These are phyloP conservation scores for Elongisporangium prolatum DNA, from an alignment of 352 stramenopile genomes.

Conservation along the genomic window DNA sequence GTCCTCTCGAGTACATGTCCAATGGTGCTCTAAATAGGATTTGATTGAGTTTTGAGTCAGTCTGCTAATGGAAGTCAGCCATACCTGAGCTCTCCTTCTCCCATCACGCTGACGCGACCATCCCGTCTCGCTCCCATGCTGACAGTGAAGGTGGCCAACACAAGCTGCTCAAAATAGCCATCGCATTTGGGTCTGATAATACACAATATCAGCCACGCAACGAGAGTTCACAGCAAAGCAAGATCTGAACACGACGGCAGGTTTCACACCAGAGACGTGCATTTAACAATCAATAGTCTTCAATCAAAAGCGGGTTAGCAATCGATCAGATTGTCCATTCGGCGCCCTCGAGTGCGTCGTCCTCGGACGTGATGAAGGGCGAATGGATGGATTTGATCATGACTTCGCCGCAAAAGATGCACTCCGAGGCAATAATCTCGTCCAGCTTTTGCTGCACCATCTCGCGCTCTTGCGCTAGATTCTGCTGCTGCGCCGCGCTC, in stretches of 20 bases:
- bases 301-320: background rate
- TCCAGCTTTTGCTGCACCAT: conserved; percentile 92
- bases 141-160: background rate
- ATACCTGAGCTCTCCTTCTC: background rate
- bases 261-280: background rate
- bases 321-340: conserved; percentile 78
- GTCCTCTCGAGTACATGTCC: background rate
- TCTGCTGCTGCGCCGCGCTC: conserved; percentile 69
- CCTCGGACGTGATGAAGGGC: conserved; percentile 88
- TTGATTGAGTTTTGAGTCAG: too few relatives aligned
- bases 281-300: background rate
- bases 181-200: background rate
- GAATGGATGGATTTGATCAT: conserved; percentile 95
- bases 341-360: conserved; percentile 71
- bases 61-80: background rate
- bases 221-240: background rate
- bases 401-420: conserved; percentile 92
- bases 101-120: background rate
- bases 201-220: too few relatives aligned
- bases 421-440: conserved; percentile 93
- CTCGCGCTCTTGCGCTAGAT: conserved; percentile 78
- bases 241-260: background rate
- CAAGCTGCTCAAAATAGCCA: background rate
- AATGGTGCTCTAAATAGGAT: background rate
- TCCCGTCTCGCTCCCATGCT: background rate